Base-by-base conservation (phyloP, 768 basidiomycete species). In the Russula sp. region DNA sequence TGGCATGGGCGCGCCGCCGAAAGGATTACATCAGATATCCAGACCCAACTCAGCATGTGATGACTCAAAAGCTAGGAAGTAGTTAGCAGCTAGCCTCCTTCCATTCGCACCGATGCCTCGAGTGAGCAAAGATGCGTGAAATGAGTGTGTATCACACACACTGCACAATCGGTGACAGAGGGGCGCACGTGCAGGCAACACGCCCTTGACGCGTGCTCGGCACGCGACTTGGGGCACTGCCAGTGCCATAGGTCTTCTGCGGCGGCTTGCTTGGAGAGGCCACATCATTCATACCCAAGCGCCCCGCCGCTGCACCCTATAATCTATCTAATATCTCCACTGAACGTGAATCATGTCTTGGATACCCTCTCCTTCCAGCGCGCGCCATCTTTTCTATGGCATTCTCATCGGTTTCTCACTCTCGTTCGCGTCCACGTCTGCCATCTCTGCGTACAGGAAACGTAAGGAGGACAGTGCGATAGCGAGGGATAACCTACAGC, bases 341-440 rank as follows among this genome's bases (percentile, higher is more conserved):
- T 35, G n/a, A 14, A 56, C 32, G 18, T 20, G 55, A 34, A 39
- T 14, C 52, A 67, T 67, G 63, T 60, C 69, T n/a, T 68, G 71
- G 64, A 35, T 72, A 1, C 65, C 66, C n/a, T 55, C 69, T 5
- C 65, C 67, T n/a, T 47, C 68, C 32, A 67, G 71, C 9, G 60
- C 73, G 10, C 72, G 72, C 7, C 75, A 77, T 45, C 41, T 81
- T 0, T 66, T 77, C 39, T 77, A 72, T 46, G 87, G 87, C 58
- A 70, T 93, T 35, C 56, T 93, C 39, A 69, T 93, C 16, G 94
- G 93, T 0, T 79, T 93, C 63, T 85, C 87, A 0, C 74, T 95
- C 45, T 90, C 91, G 0, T 61, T 88, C 5, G 86, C 90, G 0
- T 83, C 84, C 6, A 85, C 86, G 1, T 84, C 88, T 1, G 65